Base-by-base conservation (phyloP, 345 rosid species). In the Linum usitatissimum region DNA sequence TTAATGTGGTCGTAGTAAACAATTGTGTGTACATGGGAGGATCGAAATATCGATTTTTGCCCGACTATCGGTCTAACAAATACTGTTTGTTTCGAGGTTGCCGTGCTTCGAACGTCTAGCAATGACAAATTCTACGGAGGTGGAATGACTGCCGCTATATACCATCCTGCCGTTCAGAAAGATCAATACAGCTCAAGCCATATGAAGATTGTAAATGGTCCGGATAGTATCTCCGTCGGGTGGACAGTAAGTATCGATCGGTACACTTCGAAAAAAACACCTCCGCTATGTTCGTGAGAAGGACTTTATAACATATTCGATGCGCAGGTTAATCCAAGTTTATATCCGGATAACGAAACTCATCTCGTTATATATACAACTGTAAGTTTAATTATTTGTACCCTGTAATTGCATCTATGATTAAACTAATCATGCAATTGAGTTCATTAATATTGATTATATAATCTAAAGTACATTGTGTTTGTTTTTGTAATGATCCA, bases 331-430 rank as follows among this genome's bases (percentile, higher is more conserved):
- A 57, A 67, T 59, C 71, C 68, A 40, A 2, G 13, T 6, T 3
- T 72, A 18, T 72, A 72, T 53, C 18, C 30, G 6, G 76, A 72
- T 55, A 9, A 51, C 40, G 21, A 31, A 30, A 67, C 71, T 54
- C 71, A 64, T 10, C 18, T 57, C 10, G 67, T 72, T 28, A 36
- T 54, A 20, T 71, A 18, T 60, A 31, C 23, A 8, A 30, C 42
- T 64, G 74, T 53, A 23, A 70, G 74, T n/a, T n/a, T n/a, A n/a
- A 31, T 31, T 31, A 31, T 31, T 31, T 31, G 36, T 31, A 31
- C 36, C 36, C 36, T 31, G n/a, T 31, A 31, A 3, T 31, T 31
- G 36, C 36, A 31, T 2, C 36, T 31, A 31, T 31, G 3, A 31
- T 2, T 6, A 31, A 3, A 2, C 6, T 6, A 31, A 31, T 31